A percentile compares a stretch with the other conserved stretches of the same genome.
phyloP scores from a whole-genome alignment of 306 rosid genomes.

The Quercus parvula region DNA sequence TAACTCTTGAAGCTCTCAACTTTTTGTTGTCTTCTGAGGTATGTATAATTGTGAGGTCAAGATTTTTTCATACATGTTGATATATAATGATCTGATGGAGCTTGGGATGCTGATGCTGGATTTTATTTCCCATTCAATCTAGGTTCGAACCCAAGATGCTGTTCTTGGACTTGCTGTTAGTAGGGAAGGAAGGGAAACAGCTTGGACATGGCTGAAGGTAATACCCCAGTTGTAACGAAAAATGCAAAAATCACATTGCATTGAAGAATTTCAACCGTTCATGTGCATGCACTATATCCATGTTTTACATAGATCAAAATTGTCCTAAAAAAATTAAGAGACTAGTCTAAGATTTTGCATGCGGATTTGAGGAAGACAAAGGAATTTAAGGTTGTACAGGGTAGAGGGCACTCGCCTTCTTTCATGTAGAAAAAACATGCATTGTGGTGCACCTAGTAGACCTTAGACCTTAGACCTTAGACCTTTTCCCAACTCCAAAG shows the following conservation, averaged over 20 bases:
- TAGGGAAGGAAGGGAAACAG: conserved; percentile 69
- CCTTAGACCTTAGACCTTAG: too few relatives aligned
- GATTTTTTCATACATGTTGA: conserved; percentile 1
- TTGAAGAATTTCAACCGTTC: background rate
- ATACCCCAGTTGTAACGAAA: conserved; percentile 10
- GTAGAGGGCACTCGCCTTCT: background rate
- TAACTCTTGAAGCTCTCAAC: conserved; percentile 49
- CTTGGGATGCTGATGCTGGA: conserved; percentile 22
- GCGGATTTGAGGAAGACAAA: background rate
- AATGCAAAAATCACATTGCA: conserved; percentile 1
- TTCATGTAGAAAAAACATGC: background rate
- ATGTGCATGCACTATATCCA: background rate
- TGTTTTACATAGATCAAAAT: background rate
- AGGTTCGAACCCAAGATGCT: conserved; percentile 94
- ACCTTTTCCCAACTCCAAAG: too few relatives aligned
- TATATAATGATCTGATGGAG: conserved; percentile 10
- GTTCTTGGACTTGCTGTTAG: conserved; percentile 59
- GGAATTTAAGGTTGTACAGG: background rate
- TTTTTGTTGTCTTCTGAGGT: conserved; percentile 40
- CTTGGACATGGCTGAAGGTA: conserved; percentile 91
- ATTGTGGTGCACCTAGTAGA: background rate
- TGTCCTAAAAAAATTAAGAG: background rate
- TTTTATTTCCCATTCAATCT: conserved; percentile 9
- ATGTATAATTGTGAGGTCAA: conserved; percentile 7
- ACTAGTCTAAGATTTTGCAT: background rate